Conservation (phyloP, 1,284 basidiomycete genomes). For the Ustilago hordei region DNA sequence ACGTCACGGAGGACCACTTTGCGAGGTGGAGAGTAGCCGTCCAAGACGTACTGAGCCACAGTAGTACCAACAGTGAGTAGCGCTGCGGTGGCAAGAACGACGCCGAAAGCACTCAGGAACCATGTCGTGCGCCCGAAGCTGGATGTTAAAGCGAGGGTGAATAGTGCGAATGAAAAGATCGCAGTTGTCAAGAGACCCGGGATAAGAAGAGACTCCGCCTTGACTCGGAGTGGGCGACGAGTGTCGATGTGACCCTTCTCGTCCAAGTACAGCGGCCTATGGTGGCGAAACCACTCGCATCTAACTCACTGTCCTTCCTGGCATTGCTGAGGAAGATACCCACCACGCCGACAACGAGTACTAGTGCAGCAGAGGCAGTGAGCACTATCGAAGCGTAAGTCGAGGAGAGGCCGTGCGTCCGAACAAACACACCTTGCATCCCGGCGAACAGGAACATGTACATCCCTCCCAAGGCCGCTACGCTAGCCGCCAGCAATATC, state of each 20-base stretch:
- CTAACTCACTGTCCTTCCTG: background rate
- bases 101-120: constrained; percentile 39
- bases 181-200: constrained; percentile 21
- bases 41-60: constrained; percentile 40
- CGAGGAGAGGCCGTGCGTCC: constrained; percentile 19
- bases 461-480: constrained; percentile 27
- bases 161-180: constrained; percentile 48
- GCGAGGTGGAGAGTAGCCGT: constrained; percentile 38
- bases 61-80: constrained; percentile 19
- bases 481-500: constrained; percentile 13
- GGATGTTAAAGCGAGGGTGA: constrained; percentile 44
- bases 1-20: constrained; percentile 34
- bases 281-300: constrained; percentile 12
- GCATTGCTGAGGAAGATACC: constrained; percentile 29
- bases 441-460: constrained; percentile 41
- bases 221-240: constrained; percentile 28
- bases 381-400: constrained; percentile 22
- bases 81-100: constrained; percentile 29
- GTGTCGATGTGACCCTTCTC: constrained; percentile 59
- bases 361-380: constrained; percentile 27
- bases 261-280: constrained; percentile 48
- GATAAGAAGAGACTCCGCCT: constrained; percentile 40
- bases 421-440: constrained; percentile 26
- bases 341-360: constrained; percentile 16
- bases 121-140: constrained; percentile 29